phyloP scores from a whole-genome alignment of 2,329 filamentous ascomycete genomes.

The Ophiognomonia clavigignenti-juglandacearum region DNA sequence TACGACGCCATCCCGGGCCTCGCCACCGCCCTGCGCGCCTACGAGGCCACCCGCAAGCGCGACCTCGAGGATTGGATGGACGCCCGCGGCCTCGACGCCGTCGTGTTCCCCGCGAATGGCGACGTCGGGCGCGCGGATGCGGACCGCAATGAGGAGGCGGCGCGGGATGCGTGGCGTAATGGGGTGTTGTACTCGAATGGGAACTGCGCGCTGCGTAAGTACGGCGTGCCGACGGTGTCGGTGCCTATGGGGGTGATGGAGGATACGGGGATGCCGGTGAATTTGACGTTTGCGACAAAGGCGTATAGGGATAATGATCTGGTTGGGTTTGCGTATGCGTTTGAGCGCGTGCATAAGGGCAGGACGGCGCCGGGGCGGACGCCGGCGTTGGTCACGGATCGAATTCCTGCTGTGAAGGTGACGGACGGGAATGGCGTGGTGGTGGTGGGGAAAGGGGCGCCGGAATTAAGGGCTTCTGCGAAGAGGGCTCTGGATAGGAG shows the following conservation, averaged over 20 bases:
- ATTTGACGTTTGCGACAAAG: conserved; percentile 45
- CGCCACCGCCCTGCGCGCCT: conserved; percentile 34
- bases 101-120: conserved; percentile 45
- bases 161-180: conserved; percentile 38
- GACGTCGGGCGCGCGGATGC: conserved; percentile 45
- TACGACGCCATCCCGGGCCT: conserved; percentile 38
- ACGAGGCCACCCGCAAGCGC: conserved; percentile 43
- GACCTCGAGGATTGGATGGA: conserved; percentile 49
- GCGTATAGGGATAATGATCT: conserved; percentile 38
- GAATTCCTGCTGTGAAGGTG: not conserved
- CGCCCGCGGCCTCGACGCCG: conserved; percentile 32
- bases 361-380: not conserved
- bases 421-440: not conserved
- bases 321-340: conserved; percentile 22
- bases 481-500: not conserved
- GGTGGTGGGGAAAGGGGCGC: not conserved
- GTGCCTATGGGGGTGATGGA: conserved; percentile 48
- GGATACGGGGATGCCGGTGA: conserved; percentile 44
- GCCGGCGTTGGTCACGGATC: not conserved
- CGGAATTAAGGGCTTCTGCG: not conserved
- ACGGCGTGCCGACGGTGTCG: conserved; percentile 49
- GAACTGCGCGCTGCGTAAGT: conserved; percentile 46
- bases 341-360: conserved; percentile 11
- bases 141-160: conserved; percentile 30
- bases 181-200: conserved; percentile 51